Conservation (phyloP, 345 rosid species). For the Hypericum perforatum region DNA sequence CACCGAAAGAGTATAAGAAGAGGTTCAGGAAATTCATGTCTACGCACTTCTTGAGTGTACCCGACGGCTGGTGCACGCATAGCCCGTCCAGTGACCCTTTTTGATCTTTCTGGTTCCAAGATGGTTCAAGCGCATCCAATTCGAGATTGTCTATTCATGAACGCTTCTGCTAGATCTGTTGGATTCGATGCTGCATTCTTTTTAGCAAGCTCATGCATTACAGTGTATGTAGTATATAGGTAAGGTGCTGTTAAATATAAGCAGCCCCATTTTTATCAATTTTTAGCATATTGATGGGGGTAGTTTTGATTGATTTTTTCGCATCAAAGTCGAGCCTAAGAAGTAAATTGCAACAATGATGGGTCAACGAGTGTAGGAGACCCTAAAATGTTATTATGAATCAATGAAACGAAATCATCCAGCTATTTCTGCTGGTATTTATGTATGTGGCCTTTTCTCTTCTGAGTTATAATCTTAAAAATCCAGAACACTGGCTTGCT, state of each 20-base stretch:
- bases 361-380: conserved; percentile 38
- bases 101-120: conserved; percentile 32
- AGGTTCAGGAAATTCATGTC: conserved; percentile 92
- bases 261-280: conserved; percentile 40
- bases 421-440: background rate
- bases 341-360: conserved; percentile 22
- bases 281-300: conserved; percentile 58
- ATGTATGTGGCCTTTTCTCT: too few species aligned
- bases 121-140: conserved; percentile 17
- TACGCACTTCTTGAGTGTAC: conserved; percentile 74
- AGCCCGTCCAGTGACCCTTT: conserved; percentile 23
- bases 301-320: conserved; percentile 9
- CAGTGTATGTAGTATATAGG: conserved; percentile 22
- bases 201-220: background rate
- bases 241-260: conserved; percentile 14
- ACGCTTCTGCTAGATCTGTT: conserved; percentile 8
- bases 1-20: conserved; percentile 85
- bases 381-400: conserved; percentile 7
- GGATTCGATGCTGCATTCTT: conserved; percentile 3
- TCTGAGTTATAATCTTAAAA: too few species aligned
- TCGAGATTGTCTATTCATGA: background rate
- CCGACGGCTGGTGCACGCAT: conserved; percentile 72
- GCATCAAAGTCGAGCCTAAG: too few species aligned
- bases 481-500: too few species aligned
- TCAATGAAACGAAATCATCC: conserved; percentile 16